Percentiles rank a stretch among this genome's conserved stretches.
Evolutionary conservation across 345 rosid species (phyloP).

Genomic region (Arabis alpina): DNA sequence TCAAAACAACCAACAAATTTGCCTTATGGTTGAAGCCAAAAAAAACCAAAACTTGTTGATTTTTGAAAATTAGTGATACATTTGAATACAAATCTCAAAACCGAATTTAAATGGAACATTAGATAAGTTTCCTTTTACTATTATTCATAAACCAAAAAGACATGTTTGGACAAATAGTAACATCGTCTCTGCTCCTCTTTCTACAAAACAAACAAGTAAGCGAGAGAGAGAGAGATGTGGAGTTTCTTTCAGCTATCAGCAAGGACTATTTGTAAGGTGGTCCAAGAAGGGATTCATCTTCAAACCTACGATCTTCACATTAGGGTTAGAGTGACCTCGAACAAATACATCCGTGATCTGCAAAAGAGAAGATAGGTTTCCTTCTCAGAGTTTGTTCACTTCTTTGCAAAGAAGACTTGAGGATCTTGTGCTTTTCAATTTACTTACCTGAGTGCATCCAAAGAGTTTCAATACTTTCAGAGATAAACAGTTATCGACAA

Average conservation of each 20-base stretch:
- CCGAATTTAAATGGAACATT: not conserved
- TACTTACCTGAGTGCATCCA: conserved; percentile 85
- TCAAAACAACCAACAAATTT: not conserved
- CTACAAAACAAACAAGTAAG: conserved; percentile 19
- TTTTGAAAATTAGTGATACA: not conserved
- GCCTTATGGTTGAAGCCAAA: too few species aligned
- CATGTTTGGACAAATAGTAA: not conserved
- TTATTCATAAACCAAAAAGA: not conserved
- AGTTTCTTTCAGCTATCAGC: conserved; percentile 12
- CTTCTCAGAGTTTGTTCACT: not conserved
- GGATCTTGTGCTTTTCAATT: not conserved
- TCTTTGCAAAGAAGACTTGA: not conserved
- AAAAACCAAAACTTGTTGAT: not conserved
- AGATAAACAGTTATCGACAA: conserved; percentile 80
- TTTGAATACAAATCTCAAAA: not conserved
- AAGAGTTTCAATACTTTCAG: conserved; percentile 73
- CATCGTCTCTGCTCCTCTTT: conserved; percentile 9
- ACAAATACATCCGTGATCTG: conserved; percentile 73
- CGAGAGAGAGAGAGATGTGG: not conserved
- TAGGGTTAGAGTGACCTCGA: conserved; percentile 71
- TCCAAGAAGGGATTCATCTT: conserved; percentile 60
- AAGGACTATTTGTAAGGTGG: conserved; percentile 22
- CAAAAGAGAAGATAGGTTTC: conserved; percentile 31
- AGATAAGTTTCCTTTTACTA: too few species aligned
- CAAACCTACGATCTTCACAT: conserved; percentile 67